Percentiles rank a stretch among this genome's conserved stretches.
Evolutionary conservation across 306 rosid species (phyloP).

Genomic region (Adenanthera pavonina): DNA sequence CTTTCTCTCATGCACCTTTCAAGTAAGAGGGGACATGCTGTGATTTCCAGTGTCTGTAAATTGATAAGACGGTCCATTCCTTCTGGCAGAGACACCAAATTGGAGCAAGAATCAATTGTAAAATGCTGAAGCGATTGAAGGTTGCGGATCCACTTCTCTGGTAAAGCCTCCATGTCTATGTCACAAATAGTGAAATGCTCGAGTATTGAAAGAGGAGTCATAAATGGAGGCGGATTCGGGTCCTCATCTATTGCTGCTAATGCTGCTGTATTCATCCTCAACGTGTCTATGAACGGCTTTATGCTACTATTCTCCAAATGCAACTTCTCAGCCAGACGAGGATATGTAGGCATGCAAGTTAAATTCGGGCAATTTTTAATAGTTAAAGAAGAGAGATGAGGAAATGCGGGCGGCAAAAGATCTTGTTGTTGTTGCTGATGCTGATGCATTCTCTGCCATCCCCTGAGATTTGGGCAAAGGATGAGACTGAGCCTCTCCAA

Average conservation of each 20-base stretch:
- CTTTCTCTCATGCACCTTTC: conserved; percentile 3
- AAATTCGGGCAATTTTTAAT: neutral
- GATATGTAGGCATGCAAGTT: conserved; percentile 29
- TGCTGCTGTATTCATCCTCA: neutral
- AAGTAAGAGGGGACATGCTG: neutral
- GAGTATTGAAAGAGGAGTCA: conserved; percentile 12
- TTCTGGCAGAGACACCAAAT: neutral
- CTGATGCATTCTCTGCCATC: conserved; percentile 36
- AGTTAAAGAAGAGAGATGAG: conserved; percentile 3
- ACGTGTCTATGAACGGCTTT: conserved; percentile 20
- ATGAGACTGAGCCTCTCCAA: neutral
- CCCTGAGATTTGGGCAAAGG: neutral
- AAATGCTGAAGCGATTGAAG: neutral
- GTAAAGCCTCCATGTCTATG: neutral
- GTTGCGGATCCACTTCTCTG: neutral
- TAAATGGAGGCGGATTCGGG: neutral
- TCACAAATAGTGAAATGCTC: neutral
- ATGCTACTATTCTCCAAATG: neutral
- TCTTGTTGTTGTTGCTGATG: neutral
- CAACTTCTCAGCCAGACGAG: neutral
- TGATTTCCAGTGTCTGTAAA: neutral
- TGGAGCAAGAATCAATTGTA: neutral
- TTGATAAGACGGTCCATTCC: neutral
- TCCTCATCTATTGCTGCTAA: neutral
- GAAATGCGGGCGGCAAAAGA: conserved; percentile 10